These are phyloP conservation scores for Pascua guehoae DNA, from an alignment of 1,284 basidiomycete genomes.

Conservation along the genomic window DNA sequence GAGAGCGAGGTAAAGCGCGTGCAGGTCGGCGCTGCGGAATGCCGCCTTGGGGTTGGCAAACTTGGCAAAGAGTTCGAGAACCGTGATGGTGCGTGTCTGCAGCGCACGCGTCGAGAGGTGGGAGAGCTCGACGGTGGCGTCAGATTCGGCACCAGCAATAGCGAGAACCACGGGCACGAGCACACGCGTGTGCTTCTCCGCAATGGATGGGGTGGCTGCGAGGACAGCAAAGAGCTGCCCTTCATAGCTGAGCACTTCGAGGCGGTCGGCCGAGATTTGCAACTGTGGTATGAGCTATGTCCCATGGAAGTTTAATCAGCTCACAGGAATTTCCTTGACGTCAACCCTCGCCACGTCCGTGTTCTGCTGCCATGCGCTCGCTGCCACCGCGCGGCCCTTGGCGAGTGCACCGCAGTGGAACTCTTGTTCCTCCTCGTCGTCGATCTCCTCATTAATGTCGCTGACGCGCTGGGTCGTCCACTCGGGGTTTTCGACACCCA, in stretches of 20 bases:
- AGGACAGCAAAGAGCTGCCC: conserved; percentile 69
- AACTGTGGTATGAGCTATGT: conserved; percentile 51
- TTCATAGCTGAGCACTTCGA: conserved; percentile 74
- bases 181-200: conserved; percentile 78
- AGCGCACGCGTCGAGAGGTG: conserved; percentile 45
- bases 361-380: conserved; percentile 25
- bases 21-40: conserved; percentile 65
- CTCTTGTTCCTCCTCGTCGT: conserved; percentile 41
- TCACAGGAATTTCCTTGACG: conserved; percentile 33
- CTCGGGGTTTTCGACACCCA: conserved; percentile 30
- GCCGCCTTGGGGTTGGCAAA: conserved; percentile 88
- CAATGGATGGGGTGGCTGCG: conserved; percentile 62
- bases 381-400: conserved; percentile 19
- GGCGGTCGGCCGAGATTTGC: conserved; percentile 61
- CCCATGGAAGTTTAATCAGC: neutral
- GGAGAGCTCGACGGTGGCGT: conserved; percentile 10
- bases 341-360: conserved; percentile 26
- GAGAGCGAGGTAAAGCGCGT: conserved; percentile 65
- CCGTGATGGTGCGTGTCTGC: conserved; percentile 59
- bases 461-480: conserved; percentile 27
- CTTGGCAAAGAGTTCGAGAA: conserved; percentile 83
- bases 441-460: conserved; percentile 12
- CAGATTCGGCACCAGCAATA: conserved; percentile 19
- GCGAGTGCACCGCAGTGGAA: conserved; percentile 40
- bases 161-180: conserved; percentile 73